Conservation (phyloP, 2,329 filamentous ascomycete genomes). For the Sporothrix humicola region DNA sequence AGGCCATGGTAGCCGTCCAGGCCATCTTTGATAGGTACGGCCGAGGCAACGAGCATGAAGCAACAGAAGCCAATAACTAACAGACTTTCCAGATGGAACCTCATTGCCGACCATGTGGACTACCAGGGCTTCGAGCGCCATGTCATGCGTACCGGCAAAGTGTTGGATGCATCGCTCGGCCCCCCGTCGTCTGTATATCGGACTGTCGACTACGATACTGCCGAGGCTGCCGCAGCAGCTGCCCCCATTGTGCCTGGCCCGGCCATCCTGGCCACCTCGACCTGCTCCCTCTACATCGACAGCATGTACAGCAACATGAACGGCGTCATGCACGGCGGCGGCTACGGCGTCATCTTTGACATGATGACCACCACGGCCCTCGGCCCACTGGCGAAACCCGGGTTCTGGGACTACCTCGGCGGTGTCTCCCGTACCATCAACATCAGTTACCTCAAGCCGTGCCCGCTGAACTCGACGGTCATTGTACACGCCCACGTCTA, state of each 20-base stretch:
- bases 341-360: conserved; percentile 60
- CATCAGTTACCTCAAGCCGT: conserved; percentile 57
- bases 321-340: conserved; percentile 59
- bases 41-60: background rate
- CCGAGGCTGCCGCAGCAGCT: background rate
- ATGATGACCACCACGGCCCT: conserved; percentile 58
- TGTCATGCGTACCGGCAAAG: conserved; percentile 38
- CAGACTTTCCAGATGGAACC: conserved; percentile 36
- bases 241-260: conserved; percentile 26
- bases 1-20: conserved; percentile 33
- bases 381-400: conserved; percentile 54
- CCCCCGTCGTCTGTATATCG: conserved; percentile 30
- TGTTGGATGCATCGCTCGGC: conserved; percentile 43
- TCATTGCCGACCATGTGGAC: conserved; percentile 33
- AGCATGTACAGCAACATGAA: conserved; percentile 53
- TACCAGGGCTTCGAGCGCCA: conserved; percentile 39
- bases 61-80: background rate
- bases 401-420: conserved; percentile 57
- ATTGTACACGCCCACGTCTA: conserved; percentile 51
- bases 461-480: conserved; percentile 51
- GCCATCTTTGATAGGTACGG: conserved; percentile 35
- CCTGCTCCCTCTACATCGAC: conserved; percentile 53
- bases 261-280: conserved; percentile 43
- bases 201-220: background rate
- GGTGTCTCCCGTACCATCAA: conserved; percentile 57